Evolutionary conservation across 257 asterid genomes (phyloP), one percentile per base, ranked within the genome.

Genomic region (Lithospermum erythrorhizon): DNA sequence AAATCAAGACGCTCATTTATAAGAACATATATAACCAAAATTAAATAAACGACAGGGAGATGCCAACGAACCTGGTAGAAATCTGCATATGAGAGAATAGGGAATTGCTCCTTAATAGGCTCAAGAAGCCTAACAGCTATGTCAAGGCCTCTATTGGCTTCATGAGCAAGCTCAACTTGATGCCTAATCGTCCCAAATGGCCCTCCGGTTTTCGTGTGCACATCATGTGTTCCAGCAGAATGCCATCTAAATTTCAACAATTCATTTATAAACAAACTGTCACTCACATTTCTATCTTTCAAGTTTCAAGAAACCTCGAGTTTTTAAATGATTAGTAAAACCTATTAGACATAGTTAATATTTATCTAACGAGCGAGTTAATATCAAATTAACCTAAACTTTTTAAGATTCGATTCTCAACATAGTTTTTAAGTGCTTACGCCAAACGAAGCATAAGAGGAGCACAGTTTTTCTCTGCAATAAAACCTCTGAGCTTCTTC

Each of bases 81-180:
- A 57, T 87, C 91, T 5, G 94, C 89, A 57, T 85, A 78, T 25
- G 83, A 70, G 11, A 85, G 76, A 59, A 75, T 65, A 11, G 91
- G 91, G 69, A 85, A 87, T 20, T 82, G 82, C 60, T 81, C 76
- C 77, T 85, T 87, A 57, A 87, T 79, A 22, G 89, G 91, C 75
- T 85, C 91, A 75, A 87, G 68, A 45, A 82, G 79, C 62, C 87
- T 76, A 56, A 85, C 80, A 47, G 89, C 94, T 58, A 87, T 81
- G 48, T 85, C 91, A 53, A 87, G 91, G 41, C 94, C 91, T 29
- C 85, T 87, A 81, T 87, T 87, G 16, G 96, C 96, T 61, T 32
- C 83, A 65, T 87, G 90, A 59, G 82, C 70, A 58, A 85, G 89
- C 79, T 87, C 96, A 7, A 53, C 61, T 1, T 73, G 80, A 61